A percentile compares a stretch with the other conserved stretches of the same genome.
Conservation (phyloP, 306 rosid genomes). For the Rubus idaeus region DNA sequence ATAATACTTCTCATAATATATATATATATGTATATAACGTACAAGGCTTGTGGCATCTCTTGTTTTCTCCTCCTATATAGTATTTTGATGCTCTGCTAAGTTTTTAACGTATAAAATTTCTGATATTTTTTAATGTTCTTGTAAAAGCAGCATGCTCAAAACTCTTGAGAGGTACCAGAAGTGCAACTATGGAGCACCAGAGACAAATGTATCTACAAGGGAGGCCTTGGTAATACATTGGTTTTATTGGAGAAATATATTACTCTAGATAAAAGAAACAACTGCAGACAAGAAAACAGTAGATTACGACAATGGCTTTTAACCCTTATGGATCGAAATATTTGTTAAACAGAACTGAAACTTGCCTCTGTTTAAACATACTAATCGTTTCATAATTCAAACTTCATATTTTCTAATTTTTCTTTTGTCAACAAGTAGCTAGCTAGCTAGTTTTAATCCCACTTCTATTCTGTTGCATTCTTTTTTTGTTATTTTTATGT, state of each 20-base stretch:
- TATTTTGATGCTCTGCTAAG: neutral
- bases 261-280: neutral
- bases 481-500: no score
- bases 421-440: neutral
- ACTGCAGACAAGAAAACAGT: neutral
- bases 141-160: conserved; percentile 79
- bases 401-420: neutral
- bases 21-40: neutral
- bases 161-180: conserved; percentile 99
- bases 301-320: neutral
- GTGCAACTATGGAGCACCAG: conserved; percentile 96
- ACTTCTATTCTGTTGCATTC: no score
- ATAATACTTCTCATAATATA: neutral
- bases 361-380: neutral
- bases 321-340: neutral
- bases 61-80: neutral
- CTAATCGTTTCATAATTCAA: neutral
- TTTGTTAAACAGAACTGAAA: neutral
- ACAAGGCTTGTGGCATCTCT: neutral
- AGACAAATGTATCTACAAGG: conserved; percentile 73
- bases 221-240: conserved; percentile 79
- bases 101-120: neutral
- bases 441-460: neutral
- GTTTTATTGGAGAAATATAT: neutral
- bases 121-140: neutral